phyloP scores from a whole-genome alignment of 768 basidiomycete species.

The Tulasnella sp. region DNA sequence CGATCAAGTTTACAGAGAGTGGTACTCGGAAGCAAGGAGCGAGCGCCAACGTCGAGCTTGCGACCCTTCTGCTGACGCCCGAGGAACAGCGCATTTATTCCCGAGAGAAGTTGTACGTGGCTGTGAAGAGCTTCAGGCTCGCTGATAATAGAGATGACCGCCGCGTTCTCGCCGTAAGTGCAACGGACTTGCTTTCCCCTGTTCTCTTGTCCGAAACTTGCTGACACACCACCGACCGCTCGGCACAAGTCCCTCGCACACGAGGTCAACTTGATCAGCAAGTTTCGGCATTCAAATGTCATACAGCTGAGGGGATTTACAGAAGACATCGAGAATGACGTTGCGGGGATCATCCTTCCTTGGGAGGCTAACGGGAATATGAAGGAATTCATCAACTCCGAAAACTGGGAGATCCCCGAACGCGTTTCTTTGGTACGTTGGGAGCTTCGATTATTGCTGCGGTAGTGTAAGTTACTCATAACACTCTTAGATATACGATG shows the following conservation, averaged over 20 bases:
- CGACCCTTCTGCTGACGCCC: background rate
- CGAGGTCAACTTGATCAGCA: background rate
- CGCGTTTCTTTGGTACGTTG: background rate
- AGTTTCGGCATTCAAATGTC: background rate
- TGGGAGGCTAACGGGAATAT: background rate
- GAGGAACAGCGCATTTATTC: background rate
- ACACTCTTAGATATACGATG: background rate
- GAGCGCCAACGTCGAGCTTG: background rate
- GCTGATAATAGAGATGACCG: background rate
- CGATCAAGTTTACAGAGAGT: background rate
- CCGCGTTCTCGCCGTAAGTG: background rate
- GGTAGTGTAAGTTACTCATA: background rate
- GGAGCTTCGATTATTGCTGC: background rate
- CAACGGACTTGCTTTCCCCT: background rate
- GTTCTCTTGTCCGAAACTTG: background rate
- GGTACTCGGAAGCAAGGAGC: background rate
- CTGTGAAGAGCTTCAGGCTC: background rate
- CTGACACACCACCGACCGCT: background rate
- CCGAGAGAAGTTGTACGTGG: background rate
- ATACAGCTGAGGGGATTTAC: background rate
- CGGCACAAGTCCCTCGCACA: background rate
- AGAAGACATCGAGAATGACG: background rate
- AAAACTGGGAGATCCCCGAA: background rate
- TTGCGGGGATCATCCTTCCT: background rate
- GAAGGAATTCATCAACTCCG: background rate